These are phyloP conservation scores for Pestalotiopsis sp. DNA, from an alignment of 2,329 filamentous ascomycete species.

Conservation along the genomic window DNA sequence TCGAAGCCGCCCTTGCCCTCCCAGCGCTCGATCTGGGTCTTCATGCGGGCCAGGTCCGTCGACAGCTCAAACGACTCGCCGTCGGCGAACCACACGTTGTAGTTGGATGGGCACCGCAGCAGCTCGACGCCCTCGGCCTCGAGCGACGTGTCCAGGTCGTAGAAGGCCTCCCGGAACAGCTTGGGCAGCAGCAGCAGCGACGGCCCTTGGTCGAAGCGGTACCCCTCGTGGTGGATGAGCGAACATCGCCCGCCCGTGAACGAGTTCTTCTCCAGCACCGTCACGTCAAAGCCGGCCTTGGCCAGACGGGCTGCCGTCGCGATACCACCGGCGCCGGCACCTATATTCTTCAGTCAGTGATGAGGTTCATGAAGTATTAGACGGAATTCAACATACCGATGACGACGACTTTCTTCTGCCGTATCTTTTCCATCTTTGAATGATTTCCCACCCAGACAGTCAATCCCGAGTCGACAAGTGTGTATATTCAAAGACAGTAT, in stretches of 20 bases:
- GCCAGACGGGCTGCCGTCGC: constrained; percentile 73
- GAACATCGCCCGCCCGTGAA: constrained; percentile 75
- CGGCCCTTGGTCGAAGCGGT: constrained; percentile 77
- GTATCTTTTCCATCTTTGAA: constrained; percentile 26
- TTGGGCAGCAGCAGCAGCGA: constrained; percentile 73
- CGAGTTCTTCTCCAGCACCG: constrained; percentile 75
- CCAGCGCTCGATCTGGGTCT: constrained; percentile 70
- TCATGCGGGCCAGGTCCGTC: constrained; percentile 73
- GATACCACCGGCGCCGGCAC: constrained; percentile 72
- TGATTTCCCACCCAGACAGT: neutral
- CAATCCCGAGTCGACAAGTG: neutral
- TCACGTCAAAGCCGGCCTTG: constrained; percentile 71
- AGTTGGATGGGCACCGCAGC: constrained; percentile 75
- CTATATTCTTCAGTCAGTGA: constrained; percentile 35
- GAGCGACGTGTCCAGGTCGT: constrained; percentile 68
- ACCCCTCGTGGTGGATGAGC: constrained; percentile 61
- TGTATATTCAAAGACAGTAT: neutral
- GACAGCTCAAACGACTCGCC: constrained; percentile 65
- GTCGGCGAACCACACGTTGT: constrained; percentile 74
- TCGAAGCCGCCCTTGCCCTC: constrained; percentile 73
- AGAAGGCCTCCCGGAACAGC: constrained; percentile 70
- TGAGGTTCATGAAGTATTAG: neutral
- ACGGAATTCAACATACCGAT: constrained; percentile 43
- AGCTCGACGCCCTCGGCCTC: constrained; percentile 68
- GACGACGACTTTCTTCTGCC: constrained; percentile 51